Conservation (phyloP, 306 rosid species). For the Urtica urens region DNA sequence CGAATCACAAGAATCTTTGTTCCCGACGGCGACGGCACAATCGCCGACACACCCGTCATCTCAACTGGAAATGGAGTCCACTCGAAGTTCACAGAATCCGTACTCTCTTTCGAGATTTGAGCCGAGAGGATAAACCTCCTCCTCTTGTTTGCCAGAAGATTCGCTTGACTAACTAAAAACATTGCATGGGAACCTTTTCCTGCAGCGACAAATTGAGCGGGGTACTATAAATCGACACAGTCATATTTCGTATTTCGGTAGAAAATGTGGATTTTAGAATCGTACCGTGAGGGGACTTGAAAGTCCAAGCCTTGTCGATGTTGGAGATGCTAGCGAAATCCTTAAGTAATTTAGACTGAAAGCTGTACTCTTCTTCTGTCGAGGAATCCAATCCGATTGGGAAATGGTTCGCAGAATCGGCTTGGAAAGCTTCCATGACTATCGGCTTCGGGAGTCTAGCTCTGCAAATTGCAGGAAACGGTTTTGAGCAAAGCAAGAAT, state of each 20-base stretch:
- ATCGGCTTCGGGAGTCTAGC: slow-evolving; percentile 21
- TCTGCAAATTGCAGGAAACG: slow-evolving; percentile 20
- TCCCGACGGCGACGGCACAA: slow-evolving; percentile 75
- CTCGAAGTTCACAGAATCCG: slow-evolving; percentile 31
- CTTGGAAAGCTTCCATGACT: slow-evolving; percentile 47
- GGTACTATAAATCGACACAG: too few species aligned
- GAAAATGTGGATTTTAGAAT: background rate
- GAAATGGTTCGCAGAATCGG: slow-evolving; percentile 19
- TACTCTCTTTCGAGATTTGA: slow-evolving; percentile 31
- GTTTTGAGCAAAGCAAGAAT: too few species aligned
- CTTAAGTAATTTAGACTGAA: slow-evolving; percentile 54
- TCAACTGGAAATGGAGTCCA: slow-evolving; percentile 79
- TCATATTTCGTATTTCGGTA: too few species aligned
- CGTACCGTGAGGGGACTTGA: slow-evolving; percentile 43
- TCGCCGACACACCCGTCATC: slow-evolving; percentile 44
- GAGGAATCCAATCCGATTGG: slow-evolving; percentile 44
- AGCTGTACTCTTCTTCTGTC: slow-evolving; percentile 53
- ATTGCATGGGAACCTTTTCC: slow-evolving; percentile 43
- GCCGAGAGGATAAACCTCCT: slow-evolving; percentile 43
- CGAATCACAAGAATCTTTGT: slow-evolving; percentile 54
- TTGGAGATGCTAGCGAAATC: slow-evolving; percentile 46
- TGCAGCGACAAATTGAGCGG: slow-evolving; percentile 15
- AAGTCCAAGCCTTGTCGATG: slow-evolving; percentile 75
- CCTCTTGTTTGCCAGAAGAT: slow-evolving; percentile 53
- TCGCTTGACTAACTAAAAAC: slow-evolving; percentile 49